phyloP scores from a whole-genome alignment of 768 basidiomycete species.

The Kwoniella dendrophila region DNA sequence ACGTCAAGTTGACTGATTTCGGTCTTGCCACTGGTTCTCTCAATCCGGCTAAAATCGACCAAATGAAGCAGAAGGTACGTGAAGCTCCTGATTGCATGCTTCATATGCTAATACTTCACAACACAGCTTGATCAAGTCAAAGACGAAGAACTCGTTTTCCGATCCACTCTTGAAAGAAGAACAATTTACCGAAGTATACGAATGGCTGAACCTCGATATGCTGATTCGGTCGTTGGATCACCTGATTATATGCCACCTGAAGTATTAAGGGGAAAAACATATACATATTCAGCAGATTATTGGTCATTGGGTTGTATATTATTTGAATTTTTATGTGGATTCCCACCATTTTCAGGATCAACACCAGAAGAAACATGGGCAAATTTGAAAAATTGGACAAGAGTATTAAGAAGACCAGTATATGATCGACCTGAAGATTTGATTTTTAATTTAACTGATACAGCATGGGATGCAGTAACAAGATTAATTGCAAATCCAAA shows the following conservation, averaged over 20 bases:
- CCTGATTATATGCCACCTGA: conserved; percentile 94
- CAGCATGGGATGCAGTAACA: conserved; percentile 92
- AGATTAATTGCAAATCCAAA: conserved; percentile 84
- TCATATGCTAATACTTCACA: conserved; percentile 10
- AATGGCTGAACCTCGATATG: conserved; percentile 82
- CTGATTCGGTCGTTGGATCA: conserved; percentile 95
- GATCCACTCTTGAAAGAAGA: conserved; percentile 90
- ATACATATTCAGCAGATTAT: conserved; percentile 94
- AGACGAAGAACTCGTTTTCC: conserved; percentile 82
- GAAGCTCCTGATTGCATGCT: neutral
- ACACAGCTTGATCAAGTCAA: conserved; percentile 90
- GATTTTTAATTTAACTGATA: conserved; percentile 91
- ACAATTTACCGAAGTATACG: conserved; percentile 92
- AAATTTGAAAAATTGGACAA: conserved; percentile 96
- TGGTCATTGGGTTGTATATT: conserved; percentile 98
- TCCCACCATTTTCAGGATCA: conserved; percentile 95
- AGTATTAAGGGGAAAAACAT: conserved; percentile 89
- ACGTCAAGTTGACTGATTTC: conserved; percentile 91
- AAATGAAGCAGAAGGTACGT: conserved; percentile 82
- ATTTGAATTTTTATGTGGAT: conserved; percentile 78
- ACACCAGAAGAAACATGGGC: conserved; percentile 99
- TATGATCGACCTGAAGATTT: conserved; percentile 95
- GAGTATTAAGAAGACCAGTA: conserved; percentile 84
- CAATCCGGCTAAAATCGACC: conserved; percentile 91
- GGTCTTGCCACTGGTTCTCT: conserved; percentile 95